Evolutionary conservation across 306 rosid species (phyloP).

Genomic region (Hippophae rhamnoides): DNA sequence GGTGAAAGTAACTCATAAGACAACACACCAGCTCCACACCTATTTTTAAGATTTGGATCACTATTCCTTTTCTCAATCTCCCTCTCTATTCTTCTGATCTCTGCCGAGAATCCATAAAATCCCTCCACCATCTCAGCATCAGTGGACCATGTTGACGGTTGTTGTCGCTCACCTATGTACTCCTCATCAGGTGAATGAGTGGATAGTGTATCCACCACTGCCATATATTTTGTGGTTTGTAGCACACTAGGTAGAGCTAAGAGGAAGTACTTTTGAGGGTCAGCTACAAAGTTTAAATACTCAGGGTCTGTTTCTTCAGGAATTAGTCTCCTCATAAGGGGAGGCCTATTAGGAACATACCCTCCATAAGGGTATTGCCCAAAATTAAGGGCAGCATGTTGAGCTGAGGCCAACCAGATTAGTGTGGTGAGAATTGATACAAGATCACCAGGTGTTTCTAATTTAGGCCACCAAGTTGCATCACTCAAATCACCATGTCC

Average conservation of each 20-base stretch:
- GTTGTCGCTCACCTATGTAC: conserved; percentile 82
- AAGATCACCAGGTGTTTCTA: conserved; percentile 49
- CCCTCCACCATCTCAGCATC: conserved; percentile 56
- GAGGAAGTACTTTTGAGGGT: conserved; percentile 77
- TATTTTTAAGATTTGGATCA: conserved; percentile 42
- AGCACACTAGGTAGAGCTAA: conserved; percentile 56
- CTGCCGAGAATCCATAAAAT: conserved; percentile 53
- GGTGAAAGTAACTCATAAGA: conserved; percentile 87
- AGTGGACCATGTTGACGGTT: conserved; percentile 63
- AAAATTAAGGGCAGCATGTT: conserved; percentile 95
- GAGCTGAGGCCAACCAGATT: conserved; percentile 89
- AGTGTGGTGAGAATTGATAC: conserved; percentile 56
- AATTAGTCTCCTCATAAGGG: conserved; percentile 64
- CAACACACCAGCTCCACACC: conserved; percentile 93
- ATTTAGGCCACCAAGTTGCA: conserved; percentile 76
- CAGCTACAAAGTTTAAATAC: conserved; percentile 44
- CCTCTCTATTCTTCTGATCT: conserved; percentile 53
- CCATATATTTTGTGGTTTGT: conserved; percentile 68
- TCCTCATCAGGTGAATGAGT: conserved; percentile 93
- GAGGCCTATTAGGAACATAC: conserved; percentile 86
- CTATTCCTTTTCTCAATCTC: conserved; percentile 60
- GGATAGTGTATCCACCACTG: conserved; percentile 80
- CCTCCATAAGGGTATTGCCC: conserved; percentile 98
- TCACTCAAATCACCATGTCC: conserved; percentile 73
- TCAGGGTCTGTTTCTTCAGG: conserved; percentile 79